Percentiles rank a stretch among this genome's conserved stretches.
phyloP scores from a whole-genome alignment of 169 alveolate species.

The Cystoisospora suis region DNA sequence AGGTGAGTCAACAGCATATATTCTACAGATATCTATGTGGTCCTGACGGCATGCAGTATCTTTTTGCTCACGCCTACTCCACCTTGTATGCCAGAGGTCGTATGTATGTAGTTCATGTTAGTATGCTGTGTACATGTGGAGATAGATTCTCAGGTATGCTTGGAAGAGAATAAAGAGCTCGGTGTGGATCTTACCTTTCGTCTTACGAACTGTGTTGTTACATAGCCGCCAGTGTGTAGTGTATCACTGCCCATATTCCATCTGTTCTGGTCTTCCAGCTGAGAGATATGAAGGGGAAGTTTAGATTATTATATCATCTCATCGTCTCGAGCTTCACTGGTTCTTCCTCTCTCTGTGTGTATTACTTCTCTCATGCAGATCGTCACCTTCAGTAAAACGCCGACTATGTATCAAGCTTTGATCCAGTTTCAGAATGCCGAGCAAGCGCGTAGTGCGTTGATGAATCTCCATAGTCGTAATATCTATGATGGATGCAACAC shows the following conservation, averaged over 20 bases:
- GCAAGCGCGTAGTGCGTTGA: conserved; percentile 74
- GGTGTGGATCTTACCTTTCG: no score
- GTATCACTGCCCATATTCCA: background rate
- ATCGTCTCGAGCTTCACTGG: background rate
- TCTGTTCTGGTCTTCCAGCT: background rate
- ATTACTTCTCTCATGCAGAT: no score
- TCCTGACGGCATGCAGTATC: background rate
- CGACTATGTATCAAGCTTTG: conserved; percentile 74
- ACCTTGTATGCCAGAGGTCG: background rate
- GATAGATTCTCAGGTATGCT: no score
- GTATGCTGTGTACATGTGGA: no score
- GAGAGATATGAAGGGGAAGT: no score
- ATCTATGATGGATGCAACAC: conserved; percentile 78
- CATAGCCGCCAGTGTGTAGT: background rate
- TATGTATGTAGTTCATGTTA: no score
- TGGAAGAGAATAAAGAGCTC: no score
- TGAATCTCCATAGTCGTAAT: conserved; percentile 68
- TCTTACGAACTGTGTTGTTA: no score
- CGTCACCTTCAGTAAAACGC: conserved; percentile 72
- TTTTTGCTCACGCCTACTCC: background rate
- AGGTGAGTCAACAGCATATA: conserved; percentile 22
- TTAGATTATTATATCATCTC: no score
- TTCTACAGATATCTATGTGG: background rate
- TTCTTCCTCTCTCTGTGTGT: background rate
- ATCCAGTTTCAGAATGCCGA: conserved; percentile 68